Conservation (phyloP, 1,139 yeast genomes). For the Candida sanyaensis region DNA sequence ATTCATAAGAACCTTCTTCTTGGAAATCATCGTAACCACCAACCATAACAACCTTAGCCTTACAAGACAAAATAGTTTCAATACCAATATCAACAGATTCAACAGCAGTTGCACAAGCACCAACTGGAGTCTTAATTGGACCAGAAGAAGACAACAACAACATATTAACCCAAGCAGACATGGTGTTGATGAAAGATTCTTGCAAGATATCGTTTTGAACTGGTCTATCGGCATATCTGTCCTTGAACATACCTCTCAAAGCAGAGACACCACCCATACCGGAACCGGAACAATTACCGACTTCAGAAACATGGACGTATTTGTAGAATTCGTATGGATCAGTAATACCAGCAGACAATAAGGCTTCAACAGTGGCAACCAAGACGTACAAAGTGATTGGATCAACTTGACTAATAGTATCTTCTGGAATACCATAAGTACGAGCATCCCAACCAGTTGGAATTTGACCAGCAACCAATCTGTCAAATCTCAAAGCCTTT, state of each 20-base stretch:
- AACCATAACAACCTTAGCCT: constrained; percentile 93
- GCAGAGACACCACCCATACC: constrained; percentile 99
- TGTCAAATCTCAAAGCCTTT: constrained; percentile 92
- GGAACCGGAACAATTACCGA: constrained; percentile 99
- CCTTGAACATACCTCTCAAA: constrained; percentile 95
- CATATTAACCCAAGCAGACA: constrained; percentile 99
- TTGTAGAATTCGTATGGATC: constrained; percentile 98
- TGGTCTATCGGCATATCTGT: constrained; percentile 86
- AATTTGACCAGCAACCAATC: constrained; percentile 98
- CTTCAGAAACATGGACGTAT: constrained; percentile 96
- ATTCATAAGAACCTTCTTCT: constrained; percentile 97
- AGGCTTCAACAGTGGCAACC: constrained; percentile 94
- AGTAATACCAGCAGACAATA: constrained; percentile 89
- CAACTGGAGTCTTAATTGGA: constrained; percentile 98
- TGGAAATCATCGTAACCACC: constrained; percentile 99
- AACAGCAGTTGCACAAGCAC: constrained; percentile 98
- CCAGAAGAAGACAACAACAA: constrained; percentile 95
- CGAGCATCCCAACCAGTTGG: constrained; percentile 99
- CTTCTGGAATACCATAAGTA: constrained; percentile 93
- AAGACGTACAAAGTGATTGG: constrained; percentile 91
- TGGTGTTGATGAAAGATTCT: constrained; percentile 97
- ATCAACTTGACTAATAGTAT: constrained; percentile 90
- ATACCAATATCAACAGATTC: constrained; percentile 97
- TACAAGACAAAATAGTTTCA: constrained; percentile 88
- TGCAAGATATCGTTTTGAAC: constrained; percentile 96